These are phyloP conservation scores for Colletotrichum chlorophyti DNA, from an alignment of 2,329 filamentous ascomycete genomes.

Conservation along the genomic window DNA sequence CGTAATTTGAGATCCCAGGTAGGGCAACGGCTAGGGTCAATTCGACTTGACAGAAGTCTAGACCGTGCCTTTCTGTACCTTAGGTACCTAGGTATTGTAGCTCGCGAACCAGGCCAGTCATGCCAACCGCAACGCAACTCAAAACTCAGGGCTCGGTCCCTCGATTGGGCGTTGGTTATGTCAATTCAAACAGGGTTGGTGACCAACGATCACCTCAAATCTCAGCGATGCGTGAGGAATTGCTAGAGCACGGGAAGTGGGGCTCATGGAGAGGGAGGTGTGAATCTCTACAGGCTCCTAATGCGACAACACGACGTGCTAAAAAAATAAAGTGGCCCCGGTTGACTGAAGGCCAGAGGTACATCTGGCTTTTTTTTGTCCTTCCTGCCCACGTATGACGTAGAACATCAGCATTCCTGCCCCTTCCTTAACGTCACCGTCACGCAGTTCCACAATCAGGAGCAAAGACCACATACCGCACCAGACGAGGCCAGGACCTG, in stretches of 20 bases:
- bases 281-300: conserved; percentile 1
- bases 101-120: no score
- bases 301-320: neutral
- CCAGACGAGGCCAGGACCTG: neutral
- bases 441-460: conserved; percentile 8
- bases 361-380: neutral
- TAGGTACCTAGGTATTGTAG: no score
- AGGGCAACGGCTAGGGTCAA: neutral
- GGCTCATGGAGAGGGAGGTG: neutral
- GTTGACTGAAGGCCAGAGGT: neutral
- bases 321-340: neutral
- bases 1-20: no score
- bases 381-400: conserved; percentile 12
- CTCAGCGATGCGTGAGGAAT: neutral
- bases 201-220: neutral
- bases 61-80: no score
- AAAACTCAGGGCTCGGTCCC: neutral
- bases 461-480: neutral
- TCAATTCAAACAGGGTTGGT: neutral
- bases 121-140: no score
- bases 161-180: neutral
- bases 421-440: conserved; percentile 24
- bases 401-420: conserved; percentile 21
- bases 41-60: conserved; percentile 1
- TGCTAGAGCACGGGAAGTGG: neutral